Percentiles rank a stretch among this genome's conserved stretches.
Evolutionary conservation across 1,139 yeast species (phyloP).

Genomic region (Yamadazyma diospyri): DNA sequence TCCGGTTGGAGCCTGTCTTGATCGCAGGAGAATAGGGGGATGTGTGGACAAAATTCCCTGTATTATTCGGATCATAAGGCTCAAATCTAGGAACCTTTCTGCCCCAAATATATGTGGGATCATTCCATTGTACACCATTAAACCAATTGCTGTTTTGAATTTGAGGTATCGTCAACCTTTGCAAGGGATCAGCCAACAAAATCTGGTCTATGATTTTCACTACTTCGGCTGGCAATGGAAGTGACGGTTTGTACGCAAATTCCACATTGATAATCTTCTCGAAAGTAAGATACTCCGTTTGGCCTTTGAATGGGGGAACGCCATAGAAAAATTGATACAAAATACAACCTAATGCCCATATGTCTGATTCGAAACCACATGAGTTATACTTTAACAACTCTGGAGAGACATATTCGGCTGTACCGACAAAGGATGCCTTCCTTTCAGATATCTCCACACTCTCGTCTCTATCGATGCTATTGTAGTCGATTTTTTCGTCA

Average conservation of each 20-base stretch:
- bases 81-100: slow-evolving; percentile 47
- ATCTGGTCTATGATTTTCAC: slow-evolving; percentile 69
- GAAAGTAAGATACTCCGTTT: slow-evolving; percentile 91
- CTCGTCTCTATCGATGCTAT: slow-evolving; percentile 15
- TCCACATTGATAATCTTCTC: slow-evolving; percentile 87
- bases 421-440: slow-evolving; percentile 69
- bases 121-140: slow-evolving; percentile 40
- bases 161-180: slow-evolving; percentile 33
- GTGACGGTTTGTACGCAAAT: slow-evolving; percentile 75
- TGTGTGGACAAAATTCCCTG: slow-evolving; percentile 11
- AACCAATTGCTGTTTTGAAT: slow-evolving; percentile 40
- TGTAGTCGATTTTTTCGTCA: slow-evolving; percentile 40
- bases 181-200: slow-evolving; percentile 45
- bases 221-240: slow-evolving; percentile 58
- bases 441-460: slow-evolving; percentile 28
- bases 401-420: slow-evolving; percentile 80
- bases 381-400: slow-evolving; percentile 80
- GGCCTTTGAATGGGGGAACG: slow-evolving; percentile 91
- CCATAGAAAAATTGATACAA: slow-evolving; percentile 93
- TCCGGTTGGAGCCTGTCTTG: slow-evolving; percentile 38
- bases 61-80: slow-evolving; percentile 48
- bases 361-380: slow-evolving; percentile 84
- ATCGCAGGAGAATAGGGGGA: slow-evolving; percentile 32
- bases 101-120: slow-evolving; percentile 40
- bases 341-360: slow-evolving; percentile 97